Evolutionary conservation across 192 early-diverging fungal species (phyloP), one percentile per base, ranked within the genome.

Genomic region (Coemansia sp.): DNA sequence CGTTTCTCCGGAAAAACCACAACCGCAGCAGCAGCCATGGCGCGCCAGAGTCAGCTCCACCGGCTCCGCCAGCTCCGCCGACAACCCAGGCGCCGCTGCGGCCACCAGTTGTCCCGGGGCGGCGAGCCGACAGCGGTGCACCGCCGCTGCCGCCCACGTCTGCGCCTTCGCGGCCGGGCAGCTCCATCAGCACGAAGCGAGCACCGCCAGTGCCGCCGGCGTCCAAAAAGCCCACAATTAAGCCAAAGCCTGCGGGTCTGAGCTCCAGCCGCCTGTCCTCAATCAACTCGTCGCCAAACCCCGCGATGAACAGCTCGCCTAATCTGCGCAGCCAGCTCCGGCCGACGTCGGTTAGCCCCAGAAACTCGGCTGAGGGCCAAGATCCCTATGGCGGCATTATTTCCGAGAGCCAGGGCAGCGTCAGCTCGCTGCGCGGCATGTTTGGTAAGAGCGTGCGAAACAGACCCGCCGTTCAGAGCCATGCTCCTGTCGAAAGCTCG

Each of bases 361-460:
- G 75, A n/a, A 56, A 46, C 64, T 66, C 67, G 6, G 35, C 43
- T 5, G 69, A 77, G 2, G 69, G 54, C 16, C 21, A 38, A 12
- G 32, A 48, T 21, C 44, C 24, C 23, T 55, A 52, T 6, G 63
- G 67, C 10, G 69, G 75, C 19, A 67, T 77, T 31, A 49, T 77
- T 18, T 47, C 61, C 32, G 75, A 77, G 61, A 77, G 68, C 54
- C 75, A 77, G 58, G 75, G 75, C 47, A 77, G 75, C 44, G 75
- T 77, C 42, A 77, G 75, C 58, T 67, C 75, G 31, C 58, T 77
- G 27, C 68, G 68, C 12, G 75, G 75, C 50, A 77, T 77, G 65
- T 77, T 77, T 65, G 75, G 75, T 1, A 64, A 77, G 50, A 71
- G 68, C 35, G 40, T 65, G 19, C 3, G 24, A 60, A 30, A 49